Percentiles rank a stretch among this genome's conserved stretches.
Evolutionary conservation across 805 yeast genomes (phyloP).

Genomic region (Ogataea allantospora): DNA sequence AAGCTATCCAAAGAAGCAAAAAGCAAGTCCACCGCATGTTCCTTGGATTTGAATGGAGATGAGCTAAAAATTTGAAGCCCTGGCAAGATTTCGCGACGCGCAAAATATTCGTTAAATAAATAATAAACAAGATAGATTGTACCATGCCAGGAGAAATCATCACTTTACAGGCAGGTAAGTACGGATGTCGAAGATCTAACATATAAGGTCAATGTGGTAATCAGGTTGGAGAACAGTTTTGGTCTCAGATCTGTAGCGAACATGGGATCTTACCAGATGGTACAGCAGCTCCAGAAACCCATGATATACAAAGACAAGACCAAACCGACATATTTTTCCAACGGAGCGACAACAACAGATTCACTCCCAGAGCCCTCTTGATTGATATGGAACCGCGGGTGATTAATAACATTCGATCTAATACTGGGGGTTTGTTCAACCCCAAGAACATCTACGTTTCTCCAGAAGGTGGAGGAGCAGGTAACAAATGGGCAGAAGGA

Average conservation of each 20-base stretch:
- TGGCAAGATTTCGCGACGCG: conserved; percentile 14
- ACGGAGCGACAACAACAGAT: conserved; percentile 63
- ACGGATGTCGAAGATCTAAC: not conserved
- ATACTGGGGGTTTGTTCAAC: conserved; percentile 64
- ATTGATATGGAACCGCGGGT: conserved; percentile 92
- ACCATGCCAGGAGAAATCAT: conserved; percentile 60
- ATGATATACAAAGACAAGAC: conserved; percentile 50
- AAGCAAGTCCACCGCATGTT: conserved; percentile 10
- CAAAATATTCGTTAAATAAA: conserved; percentile 4
- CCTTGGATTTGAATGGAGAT: not conserved
- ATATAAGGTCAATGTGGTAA: conserved; percentile 88
- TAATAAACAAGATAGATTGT: conserved; percentile 1
- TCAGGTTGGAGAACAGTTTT: conserved; percentile 88
- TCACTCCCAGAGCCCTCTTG: conserved; percentile 83
- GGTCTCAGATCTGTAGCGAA: conserved; percentile 84
- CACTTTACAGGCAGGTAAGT: conserved; percentile 60
- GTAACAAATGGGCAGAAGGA: conserved; percentile 94
- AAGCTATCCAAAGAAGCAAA: conserved; percentile 4
- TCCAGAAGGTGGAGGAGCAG: conserved; percentile 89
- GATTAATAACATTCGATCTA: conserved; percentile 53
- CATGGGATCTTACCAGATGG: conserved; percentile 82
- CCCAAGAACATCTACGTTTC: conserved; percentile 79
- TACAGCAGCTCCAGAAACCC: conserved; percentile 39
- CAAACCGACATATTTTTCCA: conserved; percentile 83
- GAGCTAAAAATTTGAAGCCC: conserved; percentile 8